Evolutionary conservation across 108 stramenopile genomes (phyloP), one percentile per base, ranked within the genome.

Genomic region (Cylindrotheca closterium): DNA sequence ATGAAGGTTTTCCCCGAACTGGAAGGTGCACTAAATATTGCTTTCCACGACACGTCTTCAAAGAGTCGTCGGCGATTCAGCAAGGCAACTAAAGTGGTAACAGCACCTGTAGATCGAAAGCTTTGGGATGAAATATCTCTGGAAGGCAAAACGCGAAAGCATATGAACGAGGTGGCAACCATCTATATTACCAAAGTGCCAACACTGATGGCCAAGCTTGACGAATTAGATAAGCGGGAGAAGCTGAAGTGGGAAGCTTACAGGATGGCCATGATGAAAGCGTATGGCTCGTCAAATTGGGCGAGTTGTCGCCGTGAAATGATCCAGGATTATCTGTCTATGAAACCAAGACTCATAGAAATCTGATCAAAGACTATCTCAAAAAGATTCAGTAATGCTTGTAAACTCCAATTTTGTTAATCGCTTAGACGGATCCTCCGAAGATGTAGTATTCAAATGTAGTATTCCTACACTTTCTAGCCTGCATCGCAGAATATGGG

Each of bases 1-100:
- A 23, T 55, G 51, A 1, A 1, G 4, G 59, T 82, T 8, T 82
- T 82, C 52, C 73, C 81, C 2, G 81, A 82, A 33, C 54, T 82
- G 33, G 23, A 67, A 8, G 37, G 52, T 51, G 60, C 64, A 4
- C 47, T 74, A 4, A 57, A 51, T 18, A 57, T 74, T 32, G 33
- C 30, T 15, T 67, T 67, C 50, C 53, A 58, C 18, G 15, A 31
- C 8, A 45, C 73, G 21, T 55, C 60, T 18, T 18, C 51, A 42
- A 74, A 74, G 47, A 51, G 60, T 4, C 59, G 60, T 51, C 65
- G 66, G 3, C 73, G 73, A 5, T 74, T 74, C 37, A 34, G 46
- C 0, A 30, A 67, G 4, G 66, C 73, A 1, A 24, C 15, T 2
- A 49, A 60, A 5, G 22, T 45, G 47, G 4, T 27, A 10, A 24